Evolutionary conservation across 345 rosid genomes (phyloP), one percentile per base, ranked within the genome.

Genomic region (Stellera chamaejasme): DNA sequence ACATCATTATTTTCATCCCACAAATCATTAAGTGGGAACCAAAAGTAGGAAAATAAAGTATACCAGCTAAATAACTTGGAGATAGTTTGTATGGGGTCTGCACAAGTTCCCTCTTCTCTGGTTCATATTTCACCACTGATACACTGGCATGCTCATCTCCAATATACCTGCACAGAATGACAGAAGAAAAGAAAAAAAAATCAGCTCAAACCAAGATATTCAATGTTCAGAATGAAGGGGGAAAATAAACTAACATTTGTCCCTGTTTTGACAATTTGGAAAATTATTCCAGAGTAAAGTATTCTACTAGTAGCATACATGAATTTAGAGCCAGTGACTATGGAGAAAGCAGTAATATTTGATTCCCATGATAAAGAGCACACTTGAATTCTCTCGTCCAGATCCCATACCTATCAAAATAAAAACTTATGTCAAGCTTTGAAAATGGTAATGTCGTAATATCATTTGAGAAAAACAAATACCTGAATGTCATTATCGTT

Each of bases 401-500:
- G 75, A 71, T 78, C 68, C 88, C 88, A 85, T 12, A 85, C 85
- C 92, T 84, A 67, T 54, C 50, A 71, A 72, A 66, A 25, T 13
- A 13, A 55, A 12, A 58, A 53, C 27, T 27, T 48, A 19, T 32
- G 48, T 32, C 45, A 28, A 55, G 23, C 32, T 48, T 48, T 36
- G 1, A 48, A 56, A 51, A 10, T 7, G 19, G 13, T 6, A 45
- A 54, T 23, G 53, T 13, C 49, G 13, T 27, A 43, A 10, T 7
- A 48, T 41, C 48, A 28, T 9, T 19, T 19, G 27, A 7, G 19
- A 66, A 58, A 45, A 69, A 59, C 48, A 13, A 59, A 41, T 75
- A 80, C 92, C 92, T 82, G 82, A 61, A 85, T 79, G 48, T 76
- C 79, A 55, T 79, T 71, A 58, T 79, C 84, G 28, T 69, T 82